These are phyloP conservation scores for Lipomyces orientalis DNA, from an alignment of 805 yeast species.

Conservation along the genomic window DNA sequence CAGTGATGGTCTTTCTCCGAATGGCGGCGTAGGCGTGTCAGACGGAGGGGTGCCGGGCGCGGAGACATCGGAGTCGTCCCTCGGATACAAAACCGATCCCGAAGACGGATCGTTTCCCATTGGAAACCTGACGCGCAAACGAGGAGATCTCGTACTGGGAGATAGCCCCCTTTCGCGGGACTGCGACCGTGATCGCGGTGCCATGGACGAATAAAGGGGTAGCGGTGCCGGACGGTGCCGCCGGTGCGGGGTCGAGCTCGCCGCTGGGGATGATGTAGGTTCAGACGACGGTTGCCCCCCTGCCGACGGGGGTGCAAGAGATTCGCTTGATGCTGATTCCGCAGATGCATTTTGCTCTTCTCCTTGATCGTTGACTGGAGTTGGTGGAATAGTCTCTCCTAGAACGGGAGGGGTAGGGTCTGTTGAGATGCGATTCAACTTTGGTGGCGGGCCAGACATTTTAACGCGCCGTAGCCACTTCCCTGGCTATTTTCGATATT, in stretches of 20 bases:
- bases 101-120: slow-evolving; percentile 40
- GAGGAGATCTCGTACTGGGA: slow-evolving; percentile 21
- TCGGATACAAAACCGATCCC: slow-evolving; percentile 38
- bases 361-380: slow-evolving; percentile 2
- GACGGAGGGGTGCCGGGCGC: background rate
- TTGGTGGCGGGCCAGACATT: background rate
- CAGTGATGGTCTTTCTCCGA: background rate
- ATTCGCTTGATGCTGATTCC: background rate
- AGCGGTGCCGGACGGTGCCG: slow-evolving; percentile 33
- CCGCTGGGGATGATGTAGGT: slow-evolving; percentile 4
- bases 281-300: slow-evolving; percentile 6
- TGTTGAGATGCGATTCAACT: background rate
- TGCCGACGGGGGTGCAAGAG: slow-evolving; percentile 6
- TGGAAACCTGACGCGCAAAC: slow-evolving; percentile 41
- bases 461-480: background rate
- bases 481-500: background rate
- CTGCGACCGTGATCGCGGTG: slow-evolving; percentile 33
- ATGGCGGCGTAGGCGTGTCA: background rate
- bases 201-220: slow-evolving; percentile 32
- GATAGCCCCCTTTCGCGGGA: slow-evolving; percentile 31
- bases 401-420: background rate
- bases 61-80: slow-evolving; percentile 16
- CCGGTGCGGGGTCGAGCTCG: background rate
- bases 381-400: slow-evolving; percentile 21
- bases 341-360: background rate